Conservation (phyloP, 2,329 filamentous ascomycete species). For the Phialemonium atrogriseum region DNA sequence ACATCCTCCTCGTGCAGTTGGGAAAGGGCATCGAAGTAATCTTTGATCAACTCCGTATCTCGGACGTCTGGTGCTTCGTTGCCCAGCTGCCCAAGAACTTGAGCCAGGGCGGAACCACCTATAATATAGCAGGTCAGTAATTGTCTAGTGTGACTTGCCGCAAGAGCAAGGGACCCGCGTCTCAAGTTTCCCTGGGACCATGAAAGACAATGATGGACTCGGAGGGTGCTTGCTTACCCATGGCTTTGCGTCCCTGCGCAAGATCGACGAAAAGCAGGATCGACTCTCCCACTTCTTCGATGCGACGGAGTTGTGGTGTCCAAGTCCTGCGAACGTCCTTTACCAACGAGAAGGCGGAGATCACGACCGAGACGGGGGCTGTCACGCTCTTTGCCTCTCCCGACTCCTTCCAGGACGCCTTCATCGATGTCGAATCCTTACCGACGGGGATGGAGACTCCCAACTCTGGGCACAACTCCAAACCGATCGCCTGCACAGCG, state of each 20-base stretch:
- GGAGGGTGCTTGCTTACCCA: too few relatives aligned
- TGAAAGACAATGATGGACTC: too few relatives aligned
- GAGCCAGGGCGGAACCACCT: slow-evolving; percentile 85
- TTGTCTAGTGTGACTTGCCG: too few relatives aligned
- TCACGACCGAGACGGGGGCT: slow-evolving; percentile 81
- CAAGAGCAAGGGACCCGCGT: too few relatives aligned
- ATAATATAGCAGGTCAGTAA: too few relatives aligned
- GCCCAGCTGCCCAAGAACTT: slow-evolving; percentile 80
- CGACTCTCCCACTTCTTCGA: slow-evolving; percentile 83
- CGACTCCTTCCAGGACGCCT: slow-evolving; percentile 84
- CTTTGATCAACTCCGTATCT: slow-evolving; percentile 69
- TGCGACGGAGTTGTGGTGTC: slow-evolving; percentile 79
- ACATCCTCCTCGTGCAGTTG: slow-evolving; percentile 51
- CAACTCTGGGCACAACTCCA: slow-evolving; percentile 85
- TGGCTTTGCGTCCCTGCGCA: slow-evolving; percentile 66
- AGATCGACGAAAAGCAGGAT: slow-evolving; percentile 88
- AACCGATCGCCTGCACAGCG: slow-evolving; percentile 84
- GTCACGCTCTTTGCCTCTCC: slow-evolving; percentile 80
- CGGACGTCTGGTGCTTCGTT: slow-evolving; percentile 80
- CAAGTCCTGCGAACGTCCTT: slow-evolving; percentile 78
- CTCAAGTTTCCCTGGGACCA: too few relatives aligned
- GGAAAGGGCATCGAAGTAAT: slow-evolving; percentile 82
- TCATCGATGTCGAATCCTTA: slow-evolving; percentile 99
- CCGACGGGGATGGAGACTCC: slow-evolving; percentile 91
- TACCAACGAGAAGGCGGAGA: slow-evolving; percentile 84